phyloP scores from a whole-genome alignment of 2,329 filamentous ascomycete genomes.

The Bimuria novae-zelandiae region DNA sequence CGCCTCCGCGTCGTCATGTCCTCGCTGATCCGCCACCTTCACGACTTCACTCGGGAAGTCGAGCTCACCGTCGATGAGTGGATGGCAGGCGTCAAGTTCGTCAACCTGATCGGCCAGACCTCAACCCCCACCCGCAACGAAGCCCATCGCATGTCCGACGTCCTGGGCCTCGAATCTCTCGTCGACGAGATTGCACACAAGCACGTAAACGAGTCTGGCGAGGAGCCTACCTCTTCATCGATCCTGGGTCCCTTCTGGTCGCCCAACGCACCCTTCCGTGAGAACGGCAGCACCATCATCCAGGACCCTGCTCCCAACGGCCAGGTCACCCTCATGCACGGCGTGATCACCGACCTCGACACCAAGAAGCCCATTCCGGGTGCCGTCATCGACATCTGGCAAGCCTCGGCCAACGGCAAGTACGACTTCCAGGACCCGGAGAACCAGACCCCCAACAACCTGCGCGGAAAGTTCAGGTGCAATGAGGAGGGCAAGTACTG shows the following conservation, averaged over 20 bases:
- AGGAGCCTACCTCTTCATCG: slow-evolving; percentile 71
- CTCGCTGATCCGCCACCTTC: slow-evolving; percentile 70
- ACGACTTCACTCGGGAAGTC: slow-evolving; percentile 78
- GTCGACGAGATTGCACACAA: slow-evolving; percentile 71
- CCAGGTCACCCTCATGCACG: slow-evolving; percentile 69
- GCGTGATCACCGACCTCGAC: slow-evolving; percentile 66
- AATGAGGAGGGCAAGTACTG: slow-evolving; percentile 71
- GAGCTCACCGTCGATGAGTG: slow-evolving; percentile 79
- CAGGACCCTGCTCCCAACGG: slow-evolving; percentile 63
- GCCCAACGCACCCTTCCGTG: slow-evolving; percentile 73
- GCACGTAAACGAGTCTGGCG: slow-evolving; percentile 63
- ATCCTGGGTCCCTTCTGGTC: slow-evolving; percentile 82
- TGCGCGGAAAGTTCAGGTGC: slow-evolving; percentile 75
- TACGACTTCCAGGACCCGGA: slow-evolving; percentile 78
- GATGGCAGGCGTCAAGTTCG: slow-evolving; percentile 73
- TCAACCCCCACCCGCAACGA: slow-evolving; percentile 73
- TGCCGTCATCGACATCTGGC: slow-evolving; percentile 79
- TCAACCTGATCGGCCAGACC: slow-evolving; percentile 75
- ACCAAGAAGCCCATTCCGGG: slow-evolving; percentile 68
- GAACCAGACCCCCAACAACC: slow-evolving; percentile 73
- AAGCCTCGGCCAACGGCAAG: slow-evolving; percentile 74
- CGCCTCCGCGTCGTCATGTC: slow-evolving; percentile 67
- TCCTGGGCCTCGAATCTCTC: slow-evolving; percentile 73
- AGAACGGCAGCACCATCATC: slow-evolving; percentile 69
- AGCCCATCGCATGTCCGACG: slow-evolving; percentile 72